phyloP scores from a whole-genome alignment of 2,329 filamentous ascomycete species.

The Volutella citrinella region DNA sequence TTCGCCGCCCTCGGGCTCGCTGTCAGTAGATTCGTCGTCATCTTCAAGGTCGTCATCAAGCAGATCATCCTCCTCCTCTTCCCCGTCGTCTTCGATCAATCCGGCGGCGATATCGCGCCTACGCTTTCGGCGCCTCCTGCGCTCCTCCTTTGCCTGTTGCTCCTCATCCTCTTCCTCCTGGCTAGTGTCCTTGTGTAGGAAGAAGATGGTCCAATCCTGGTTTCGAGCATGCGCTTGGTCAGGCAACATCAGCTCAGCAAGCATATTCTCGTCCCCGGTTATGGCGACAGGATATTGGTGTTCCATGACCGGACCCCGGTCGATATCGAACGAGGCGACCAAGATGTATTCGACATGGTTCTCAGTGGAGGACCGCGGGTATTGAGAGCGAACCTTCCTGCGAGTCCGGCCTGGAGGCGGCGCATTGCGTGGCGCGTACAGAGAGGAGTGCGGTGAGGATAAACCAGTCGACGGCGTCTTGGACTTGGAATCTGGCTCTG shows the following conservation, averaged over 20 bases:
- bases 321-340: constrained; percentile 95
- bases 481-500: constrained; percentile 57
- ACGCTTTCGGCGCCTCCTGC: constrained; percentile 48
- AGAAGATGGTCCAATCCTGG: constrained; percentile 99
- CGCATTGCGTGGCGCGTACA: constrained; percentile 50
- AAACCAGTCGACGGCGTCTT: constrained; percentile 59
- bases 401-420: constrained; percentile 49
- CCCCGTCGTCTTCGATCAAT: constrained; percentile 42
- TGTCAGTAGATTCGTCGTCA: constrained; percentile 53
- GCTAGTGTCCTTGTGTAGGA: constrained; percentile 91
- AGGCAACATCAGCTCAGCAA: constrained; percentile 96
- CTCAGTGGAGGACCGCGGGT: constrained; percentile 69
- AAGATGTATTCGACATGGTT: constrained; percentile 99
- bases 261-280: constrained; percentile 95
- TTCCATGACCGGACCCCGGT: constrained; percentile 95
- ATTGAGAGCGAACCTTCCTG: constrained; percentile 67
- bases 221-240: constrained; percentile 93
- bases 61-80: constrained; percentile 41
- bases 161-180: constrained; percentile 79
- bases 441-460: constrained; percentile 60
- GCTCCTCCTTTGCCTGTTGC: constrained; percentile 52
- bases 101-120: constrained; percentile 51
- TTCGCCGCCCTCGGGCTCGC: constrained; percentile 68
- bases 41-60: constrained; percentile 47
- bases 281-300: constrained; percentile 95